These are phyloP conservation scores for Leptoxyphium fumago DNA, from an alignment of 2,329 filamentous ascomycete species.

Conservation along the genomic window DNA sequence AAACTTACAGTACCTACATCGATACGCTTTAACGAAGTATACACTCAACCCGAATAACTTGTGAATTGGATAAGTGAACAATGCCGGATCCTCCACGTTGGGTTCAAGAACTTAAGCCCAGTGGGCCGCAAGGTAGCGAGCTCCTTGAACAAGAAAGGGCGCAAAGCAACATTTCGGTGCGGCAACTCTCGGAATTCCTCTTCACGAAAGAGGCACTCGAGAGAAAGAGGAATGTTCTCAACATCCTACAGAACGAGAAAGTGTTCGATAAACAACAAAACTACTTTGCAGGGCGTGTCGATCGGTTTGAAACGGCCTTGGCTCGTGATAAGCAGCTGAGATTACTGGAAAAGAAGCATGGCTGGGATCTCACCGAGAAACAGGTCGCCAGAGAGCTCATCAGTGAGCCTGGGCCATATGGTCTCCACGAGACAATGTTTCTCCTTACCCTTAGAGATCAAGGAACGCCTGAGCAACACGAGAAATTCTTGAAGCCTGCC, in stretches of 20 bases:
- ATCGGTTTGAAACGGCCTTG: conserved; percentile 54
- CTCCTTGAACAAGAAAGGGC: conserved; percentile 54
- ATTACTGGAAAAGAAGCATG: conserved; percentile 49
- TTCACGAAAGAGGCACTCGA: conserved; percentile 52
- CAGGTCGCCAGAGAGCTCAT: conserved; percentile 52
- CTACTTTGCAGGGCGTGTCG: conserved; percentile 56
- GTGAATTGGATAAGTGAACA: no score
- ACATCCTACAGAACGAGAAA: conserved; percentile 50
- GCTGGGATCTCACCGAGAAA: conserved; percentile 53
- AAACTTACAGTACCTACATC: no score
- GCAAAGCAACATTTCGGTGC: conserved; percentile 51
- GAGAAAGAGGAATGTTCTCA: conserved; percentile 44
- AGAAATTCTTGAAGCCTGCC: conserved; percentile 55
- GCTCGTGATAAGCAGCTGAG: conserved; percentile 56
- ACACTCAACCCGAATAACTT: no score
- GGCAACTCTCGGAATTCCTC: conserved; percentile 52
- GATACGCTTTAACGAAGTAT: no score
- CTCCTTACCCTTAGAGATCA: conserved; percentile 56
- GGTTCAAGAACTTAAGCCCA: conserved; percentile 52
- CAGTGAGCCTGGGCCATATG: conserved; percentile 60
- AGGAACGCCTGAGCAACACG: conserved; percentile 57
- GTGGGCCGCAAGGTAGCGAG: conserved; percentile 53
- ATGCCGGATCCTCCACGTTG: conserved; percentile 40
- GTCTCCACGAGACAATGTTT: conserved; percentile 58
- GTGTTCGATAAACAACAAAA: conserved; percentile 69